Evolutionary conservation across 768 basidiomycete species (phyloP), one percentile per base, ranked within the genome.

Genomic region (Russula emetica): DNA sequence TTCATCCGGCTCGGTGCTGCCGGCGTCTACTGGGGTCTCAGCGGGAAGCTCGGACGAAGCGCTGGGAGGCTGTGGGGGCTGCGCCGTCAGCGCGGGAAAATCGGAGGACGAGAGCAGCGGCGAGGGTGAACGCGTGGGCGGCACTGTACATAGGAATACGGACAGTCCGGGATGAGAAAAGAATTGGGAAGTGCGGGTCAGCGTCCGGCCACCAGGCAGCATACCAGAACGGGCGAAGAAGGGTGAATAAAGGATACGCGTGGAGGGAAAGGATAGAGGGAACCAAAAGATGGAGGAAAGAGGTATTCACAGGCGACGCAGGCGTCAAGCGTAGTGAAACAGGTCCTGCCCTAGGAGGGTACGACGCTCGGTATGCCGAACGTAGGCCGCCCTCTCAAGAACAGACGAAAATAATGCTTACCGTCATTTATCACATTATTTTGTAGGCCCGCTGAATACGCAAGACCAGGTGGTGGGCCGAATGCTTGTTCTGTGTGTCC

Each of bases 391-490:
- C 64, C 51, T 36, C 42, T 18, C 20, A 24, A 28, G 34, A 47
- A 51, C 53, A 52, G 53, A 38, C 51, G 47, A 52, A 28, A 55
- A 60, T 16, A 52, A 60, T 51, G 50, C 57, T 63, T 61, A 66
- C 67, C 54, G 63, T 67, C 68, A 57, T 59, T 69, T 58, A 40
- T 65, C 71, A 55, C 68, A 68, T 61, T 69, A 50, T 56, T 70
- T 60, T 67, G 66, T 71, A 75, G 69, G 73, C 77, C 11, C 72
- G 77, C 72, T 67, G 73, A 55, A 52, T 57, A 83, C 24, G 80
- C 72, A 49, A 92, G 74, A 32, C 88, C 88, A 3, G 90, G 89
- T 34, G n/a, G n/a, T n/a, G 88, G 85, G 13, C 85, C 85, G 53
- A 58, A 67, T 13, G 30, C 26, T 42, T 67, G 65, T 10, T 60